Conservation (phyloP, 768 basidiomycete genomes). For the Fomitopsis pulvina region DNA sequence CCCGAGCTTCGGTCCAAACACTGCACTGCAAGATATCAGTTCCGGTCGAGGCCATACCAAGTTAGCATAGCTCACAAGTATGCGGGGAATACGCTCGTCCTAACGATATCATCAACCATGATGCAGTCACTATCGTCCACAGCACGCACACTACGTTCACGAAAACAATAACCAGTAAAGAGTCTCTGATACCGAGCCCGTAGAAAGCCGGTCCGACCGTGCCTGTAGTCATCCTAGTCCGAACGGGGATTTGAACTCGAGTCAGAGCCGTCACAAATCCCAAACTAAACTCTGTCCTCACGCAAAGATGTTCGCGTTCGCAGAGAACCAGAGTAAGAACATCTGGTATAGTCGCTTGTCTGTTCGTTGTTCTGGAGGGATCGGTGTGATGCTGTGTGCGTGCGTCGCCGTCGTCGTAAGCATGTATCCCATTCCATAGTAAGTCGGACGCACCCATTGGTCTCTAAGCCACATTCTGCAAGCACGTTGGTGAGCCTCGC, state of each 20-base stretch:
- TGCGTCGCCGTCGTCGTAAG: not conserved
- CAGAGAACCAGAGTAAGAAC: slow-evolving; percentile 69
- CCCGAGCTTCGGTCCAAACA: slow-evolving; percentile 47
- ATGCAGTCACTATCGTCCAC: not conserved
- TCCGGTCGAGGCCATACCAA: not conserved
- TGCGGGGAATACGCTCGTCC: slow-evolving; percentile 29
- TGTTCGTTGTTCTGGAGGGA: slow-evolving; percentile 39
- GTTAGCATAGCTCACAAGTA: slow-evolving; percentile 26
- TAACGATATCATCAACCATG: slow-evolving; percentile 9
- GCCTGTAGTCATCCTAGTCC: slow-evolving; percentile 38
- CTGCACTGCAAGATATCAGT: slow-evolving; percentile 27
- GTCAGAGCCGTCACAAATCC: not conserved
- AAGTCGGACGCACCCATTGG: slow-evolving; percentile 12
- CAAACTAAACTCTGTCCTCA: slow-evolving; percentile 15
- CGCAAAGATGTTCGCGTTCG: slow-evolving; percentile 60
- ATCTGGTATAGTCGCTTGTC: slow-evolving; percentile 56
- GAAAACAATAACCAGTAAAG: slow-evolving; percentile 35
- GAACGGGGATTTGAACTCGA: not conserved
- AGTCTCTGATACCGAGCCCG: slow-evolving; percentile 37
- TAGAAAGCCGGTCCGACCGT: slow-evolving; percentile 46
- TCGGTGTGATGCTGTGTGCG: slow-evolving; percentile 44
- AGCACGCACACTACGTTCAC: slow-evolving; percentile 37
- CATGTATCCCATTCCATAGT: not conserved
- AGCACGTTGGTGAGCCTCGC: slow-evolving; percentile 11
- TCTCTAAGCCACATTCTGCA: slow-evolving; percentile 19